Evolutionary conservation across 2,329 filamentous ascomycete genomes (phyloP).

Genomic region (Monosporascus sp.): DNA sequence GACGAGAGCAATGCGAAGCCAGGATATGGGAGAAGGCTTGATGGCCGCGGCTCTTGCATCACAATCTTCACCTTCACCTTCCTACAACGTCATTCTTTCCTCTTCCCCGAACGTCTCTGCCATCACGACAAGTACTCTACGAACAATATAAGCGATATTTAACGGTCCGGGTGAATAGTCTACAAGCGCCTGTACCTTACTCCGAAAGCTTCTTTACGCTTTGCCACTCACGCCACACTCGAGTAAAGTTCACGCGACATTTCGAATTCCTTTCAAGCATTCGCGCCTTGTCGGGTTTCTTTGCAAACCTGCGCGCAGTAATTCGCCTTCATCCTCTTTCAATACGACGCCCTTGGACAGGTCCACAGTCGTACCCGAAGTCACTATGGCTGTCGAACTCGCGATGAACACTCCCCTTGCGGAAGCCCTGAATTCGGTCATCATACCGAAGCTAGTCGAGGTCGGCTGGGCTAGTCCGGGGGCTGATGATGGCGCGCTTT

Average conservation of each 20-base stretch:
- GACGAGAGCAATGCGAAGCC: no score
- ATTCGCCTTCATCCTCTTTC: background rate
- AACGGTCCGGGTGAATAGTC: background rate
- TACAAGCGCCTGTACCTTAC: background rate
- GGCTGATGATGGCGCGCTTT: conserved; percentile 72
- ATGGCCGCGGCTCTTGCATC: background rate
- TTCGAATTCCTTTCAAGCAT: conserved; percentile 3
- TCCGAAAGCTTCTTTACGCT: background rate
- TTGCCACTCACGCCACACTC: background rate
- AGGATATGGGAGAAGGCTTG: background rate
- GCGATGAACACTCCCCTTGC: conserved; percentile 76
- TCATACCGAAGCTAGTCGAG: conserved; percentile 88
- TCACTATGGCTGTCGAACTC: conserved; percentile 72
- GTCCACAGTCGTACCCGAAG: background rate
- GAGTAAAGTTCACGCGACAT: background rate
- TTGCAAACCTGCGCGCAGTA: conserved; percentile 2
- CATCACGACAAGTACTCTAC: background rate
- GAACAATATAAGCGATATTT: background rate
- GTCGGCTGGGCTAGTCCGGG: conserved; percentile 85
- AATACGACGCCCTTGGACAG: background rate
- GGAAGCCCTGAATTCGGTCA: conserved; percentile 72
- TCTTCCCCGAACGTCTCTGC: conserved; percentile 1
- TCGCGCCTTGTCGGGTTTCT: conserved; percentile 1
- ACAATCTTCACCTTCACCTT: conserved; percentile 1
- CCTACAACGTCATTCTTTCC: conserved; percentile 17